phyloP scores from a whole-genome alignment of 805 yeast genomes.

The Candida boleticola region DNA sequence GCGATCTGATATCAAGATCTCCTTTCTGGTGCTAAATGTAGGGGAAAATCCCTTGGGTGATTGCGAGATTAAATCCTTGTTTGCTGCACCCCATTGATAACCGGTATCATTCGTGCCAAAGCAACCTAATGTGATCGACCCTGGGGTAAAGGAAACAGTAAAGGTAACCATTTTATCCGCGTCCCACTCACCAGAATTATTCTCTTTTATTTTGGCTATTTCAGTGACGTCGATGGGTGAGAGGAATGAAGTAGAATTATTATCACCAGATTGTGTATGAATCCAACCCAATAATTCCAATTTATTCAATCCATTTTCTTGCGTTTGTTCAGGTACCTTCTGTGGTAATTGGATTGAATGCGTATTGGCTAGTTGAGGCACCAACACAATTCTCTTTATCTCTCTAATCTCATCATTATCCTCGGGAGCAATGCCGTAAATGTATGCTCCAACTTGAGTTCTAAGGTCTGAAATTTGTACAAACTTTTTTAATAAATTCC shows the following conservation, averaged over 20 bases:
- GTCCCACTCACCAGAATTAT: constrained; percentile 37
- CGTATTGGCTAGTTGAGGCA: constrained; percentile 83
- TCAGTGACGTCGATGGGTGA: constrained; percentile 70
- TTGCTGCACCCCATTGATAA: constrained; percentile 69
- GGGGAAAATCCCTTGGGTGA: constrained; percentile 69
- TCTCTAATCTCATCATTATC: constrained; percentile 78
- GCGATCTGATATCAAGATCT: constrained; percentile 69
- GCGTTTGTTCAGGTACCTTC: constrained; percentile 39
- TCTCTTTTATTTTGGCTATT: constrained; percentile 44
- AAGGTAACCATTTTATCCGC: constrained; percentile 49
- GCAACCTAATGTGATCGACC: constrained; percentile 76
- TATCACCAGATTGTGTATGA: constrained; percentile 65
- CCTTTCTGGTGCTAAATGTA: constrained; percentile 58
- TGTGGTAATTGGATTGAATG: constrained; percentile 63
- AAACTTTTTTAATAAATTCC: constrained; percentile 73
- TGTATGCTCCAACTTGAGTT: constrained; percentile 75
- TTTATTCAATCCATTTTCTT: constrained; percentile 35
- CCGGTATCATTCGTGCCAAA: constrained; percentile 64
- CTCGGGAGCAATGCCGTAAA: constrained; percentile 76
- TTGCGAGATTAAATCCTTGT: constrained; percentile 52
- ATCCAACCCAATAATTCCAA: constrained; percentile 89
- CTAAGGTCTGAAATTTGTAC: constrained; percentile 78
- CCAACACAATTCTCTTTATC: constrained; percentile 67
- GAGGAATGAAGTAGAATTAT: constrained; percentile 39
- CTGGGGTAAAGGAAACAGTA: constrained; percentile 73